Base-by-base conservation (phyloP, 805 yeast species). In the Zygoascus tannicola region DNA sequence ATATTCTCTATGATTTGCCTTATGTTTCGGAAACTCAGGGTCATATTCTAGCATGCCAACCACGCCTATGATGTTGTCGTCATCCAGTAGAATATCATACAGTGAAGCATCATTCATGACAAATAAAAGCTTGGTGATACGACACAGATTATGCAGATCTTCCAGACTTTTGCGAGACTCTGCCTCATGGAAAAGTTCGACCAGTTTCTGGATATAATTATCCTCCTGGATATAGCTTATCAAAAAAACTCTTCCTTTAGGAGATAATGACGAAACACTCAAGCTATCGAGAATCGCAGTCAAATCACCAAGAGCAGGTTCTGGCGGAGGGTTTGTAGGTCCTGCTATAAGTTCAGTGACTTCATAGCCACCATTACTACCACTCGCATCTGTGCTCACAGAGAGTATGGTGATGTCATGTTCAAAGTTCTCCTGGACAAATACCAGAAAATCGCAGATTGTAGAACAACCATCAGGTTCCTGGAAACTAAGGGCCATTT, bases 31-130 rank as follows among this genome's bases (percentile, higher is more conserved):
- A 55, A 74, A 85, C 45, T 85, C 94, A 0, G 92, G 83, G 59
- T 92, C 97, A 60, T 86, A 82, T 60, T 92, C 98, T 38, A 90
- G 63, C 10, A 86, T 81, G 1, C 95, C 95, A 10, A 81, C 73
- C 3, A 85, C 64, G 1, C 83, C 82, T 54, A 69, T 56, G 38
- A 80, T 69, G 34, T 67, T 55, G 5, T 68, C 69, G 48, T 78
- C 81, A 12, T 69, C 69, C 2, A 79, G 64, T 47, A 83, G 66
- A n/a, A 66, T 53, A 43, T 81, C 85, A 38, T 81, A 59, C 4
- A 83, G 68, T 12, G 67, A 62, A 22, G 74, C 65, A 50, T 88
- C 96, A 55, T 84, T 85, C 62, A 81, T 80, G 22, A 82, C 66
- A 42, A 44, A 54, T 20, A 65, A 50, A 35, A 82, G 71, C 61